These are phyloP conservation scores for Dendrobium chrysotoxum DNA, from an alignment of 106 monocot species.

Conservation along the genomic window DNA sequence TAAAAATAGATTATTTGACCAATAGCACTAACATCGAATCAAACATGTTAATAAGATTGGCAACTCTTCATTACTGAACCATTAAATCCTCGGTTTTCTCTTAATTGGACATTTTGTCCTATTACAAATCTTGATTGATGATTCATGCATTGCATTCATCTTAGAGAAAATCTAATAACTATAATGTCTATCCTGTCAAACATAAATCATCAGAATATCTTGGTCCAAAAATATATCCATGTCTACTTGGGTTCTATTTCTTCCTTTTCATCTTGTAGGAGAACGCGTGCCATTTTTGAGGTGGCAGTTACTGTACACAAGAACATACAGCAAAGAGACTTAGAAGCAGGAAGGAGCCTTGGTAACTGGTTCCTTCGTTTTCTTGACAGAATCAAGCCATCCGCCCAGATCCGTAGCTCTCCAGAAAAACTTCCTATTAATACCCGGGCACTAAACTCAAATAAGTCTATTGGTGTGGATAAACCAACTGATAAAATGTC, in stretches of 20 bases:
- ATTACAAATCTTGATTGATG: too few relatives aligned
- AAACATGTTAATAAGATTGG: background rate
- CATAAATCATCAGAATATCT: background rate
- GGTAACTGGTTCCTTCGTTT: conserved; percentile 60
- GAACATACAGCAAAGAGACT: conserved; percentile 67
- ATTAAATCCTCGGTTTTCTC: too few relatives aligned
- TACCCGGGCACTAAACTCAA: conserved; percentile 11
- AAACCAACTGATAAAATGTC: conserved; percentile 11
- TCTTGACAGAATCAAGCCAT: conserved; percentile 67
- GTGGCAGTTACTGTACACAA: conserved; percentile 67
- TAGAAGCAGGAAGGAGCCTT: conserved; percentile 56
- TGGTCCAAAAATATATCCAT: background rate
- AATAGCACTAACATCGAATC: background rate
- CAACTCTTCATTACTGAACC: background rate
- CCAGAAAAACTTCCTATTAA: background rate
- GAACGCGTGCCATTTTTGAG: conserved; percentile 40
- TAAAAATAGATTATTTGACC: background rate
- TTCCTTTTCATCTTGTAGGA: background rate
- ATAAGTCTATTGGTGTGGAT: conserved; percentile 2
- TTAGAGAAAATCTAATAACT: too few relatives aligned
- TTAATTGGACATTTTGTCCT: too few relatives aligned
- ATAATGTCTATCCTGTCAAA: too few relatives aligned
- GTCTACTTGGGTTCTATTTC: background rate
- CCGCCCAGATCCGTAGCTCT: conserved; percentile 51
- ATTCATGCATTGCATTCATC: too few relatives aligned